Conservation (phyloP, 441 rosid genomes). For the Eugenia klotzschiana region DNA sequence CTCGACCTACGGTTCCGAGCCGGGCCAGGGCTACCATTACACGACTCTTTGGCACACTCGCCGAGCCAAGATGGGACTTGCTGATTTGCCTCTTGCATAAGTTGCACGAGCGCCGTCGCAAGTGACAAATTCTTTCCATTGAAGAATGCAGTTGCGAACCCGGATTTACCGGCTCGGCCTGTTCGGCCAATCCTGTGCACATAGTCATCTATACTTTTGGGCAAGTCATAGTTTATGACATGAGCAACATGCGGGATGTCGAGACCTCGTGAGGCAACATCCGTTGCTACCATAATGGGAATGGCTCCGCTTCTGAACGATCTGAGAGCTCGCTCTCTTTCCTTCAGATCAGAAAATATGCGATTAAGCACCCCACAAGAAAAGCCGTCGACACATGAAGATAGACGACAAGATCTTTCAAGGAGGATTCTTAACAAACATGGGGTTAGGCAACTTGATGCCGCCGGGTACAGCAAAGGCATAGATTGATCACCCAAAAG, state of each 20-base stretch:
- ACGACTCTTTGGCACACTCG: conserved; percentile 16
- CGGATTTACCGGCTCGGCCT: conserved; percentile 47
- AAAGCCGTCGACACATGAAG: not conserved
- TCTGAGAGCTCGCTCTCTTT: conserved; percentile 38
- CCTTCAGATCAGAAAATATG: conserved; percentile 11
- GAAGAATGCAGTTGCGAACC: conserved; percentile 46
- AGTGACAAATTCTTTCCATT: conserved; percentile 23
- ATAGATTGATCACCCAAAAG: not conserved
- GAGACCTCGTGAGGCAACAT: conserved; percentile 44
- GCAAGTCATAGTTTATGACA: conserved; percentile 46
- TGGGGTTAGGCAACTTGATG: not conserved
- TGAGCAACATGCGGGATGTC: conserved; percentile 39
- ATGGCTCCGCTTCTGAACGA: conserved; percentile 27
- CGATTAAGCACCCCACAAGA: not conserved
- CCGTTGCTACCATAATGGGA: conserved; percentile 48
- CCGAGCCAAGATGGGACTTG: conserved; percentile 38
- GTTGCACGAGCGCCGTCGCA: conserved; percentile 29
- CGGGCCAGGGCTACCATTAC: not conserved
- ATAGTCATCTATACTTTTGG: conserved; percentile 28
- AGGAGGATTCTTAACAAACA: not conserved
- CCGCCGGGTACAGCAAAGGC: not conserved
- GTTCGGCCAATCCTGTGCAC: conserved; percentile 52
- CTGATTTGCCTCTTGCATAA: conserved; percentile 39
- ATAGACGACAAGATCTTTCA: not conserved
- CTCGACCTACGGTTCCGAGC: conserved; percentile 2